Conservation (phyloP, 768 basidiomycete species). For the Termitomyces sp. region DNA sequence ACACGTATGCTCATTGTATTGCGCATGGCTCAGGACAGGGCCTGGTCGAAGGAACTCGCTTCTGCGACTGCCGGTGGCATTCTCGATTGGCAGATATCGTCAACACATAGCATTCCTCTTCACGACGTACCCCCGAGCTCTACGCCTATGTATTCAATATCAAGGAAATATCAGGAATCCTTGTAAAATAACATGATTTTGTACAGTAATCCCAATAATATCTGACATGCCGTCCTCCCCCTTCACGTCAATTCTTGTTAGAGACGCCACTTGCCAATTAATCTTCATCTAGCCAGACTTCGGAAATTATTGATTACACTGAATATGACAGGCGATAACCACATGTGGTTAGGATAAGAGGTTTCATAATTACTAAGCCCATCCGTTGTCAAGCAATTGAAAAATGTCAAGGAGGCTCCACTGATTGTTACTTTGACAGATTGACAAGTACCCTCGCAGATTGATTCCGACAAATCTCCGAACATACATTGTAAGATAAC, state of each 20-base stretch:
- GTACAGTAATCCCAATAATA: slow-evolving; percentile 1
- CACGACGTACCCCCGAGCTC: slow-evolving; percentile 17
- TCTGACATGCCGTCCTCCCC: too few species aligned
- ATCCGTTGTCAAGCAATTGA: not conserved
- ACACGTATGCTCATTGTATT: slow-evolving; percentile 34
- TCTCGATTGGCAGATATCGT: slow-evolving; percentile 34
- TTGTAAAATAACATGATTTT: slow-evolving; percentile 6
- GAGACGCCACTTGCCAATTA: not conserved
- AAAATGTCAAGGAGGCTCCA: not conserved
- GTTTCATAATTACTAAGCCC: not conserved
- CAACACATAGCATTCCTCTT: slow-evolving; percentile 26
- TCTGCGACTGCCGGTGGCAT: slow-evolving; percentile 24
- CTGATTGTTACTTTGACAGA: not conserved
- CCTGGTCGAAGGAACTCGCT: slow-evolving; percentile 32
- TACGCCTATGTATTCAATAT: slow-evolving; percentile 1
- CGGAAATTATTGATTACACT: not conserved
- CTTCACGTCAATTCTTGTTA: not conserved
- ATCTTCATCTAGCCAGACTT: not conserved
- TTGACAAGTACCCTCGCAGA: not conserved
- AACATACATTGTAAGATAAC: too few species aligned
- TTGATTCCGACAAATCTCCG: not conserved
- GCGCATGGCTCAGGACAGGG: slow-evolving; percentile 33
- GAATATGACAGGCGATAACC: not conserved
- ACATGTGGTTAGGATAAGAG: not conserved
- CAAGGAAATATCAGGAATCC: slow-evolving; percentile 13